phyloP scores from a whole-genome alignment of 1,139 yeast species.

The Magnusiomyces fungicola region DNA sequence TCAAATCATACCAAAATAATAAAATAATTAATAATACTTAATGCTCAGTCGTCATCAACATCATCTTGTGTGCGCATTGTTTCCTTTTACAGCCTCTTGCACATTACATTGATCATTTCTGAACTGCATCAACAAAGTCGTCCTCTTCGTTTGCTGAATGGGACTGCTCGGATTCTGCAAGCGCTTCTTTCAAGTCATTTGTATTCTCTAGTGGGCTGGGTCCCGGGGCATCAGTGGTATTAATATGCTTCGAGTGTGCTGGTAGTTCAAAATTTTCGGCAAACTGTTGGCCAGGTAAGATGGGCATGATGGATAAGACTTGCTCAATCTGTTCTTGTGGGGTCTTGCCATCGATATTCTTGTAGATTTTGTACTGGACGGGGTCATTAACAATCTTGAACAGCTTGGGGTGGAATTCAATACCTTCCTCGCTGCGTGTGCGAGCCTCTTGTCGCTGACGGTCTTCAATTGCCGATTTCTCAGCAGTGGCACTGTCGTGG shows the following conservation, averaged over 20 bases:
- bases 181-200: neutral
- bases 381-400: conserved; percentile 42
- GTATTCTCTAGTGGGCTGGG: too few species aligned
- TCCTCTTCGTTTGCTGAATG: too few species aligned
- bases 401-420: conserved; percentile 70
- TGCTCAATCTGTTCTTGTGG: conserved; percentile 48
- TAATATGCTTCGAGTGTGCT: conserved; percentile 46
- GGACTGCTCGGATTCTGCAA: neutral
- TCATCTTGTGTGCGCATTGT: too few species aligned
- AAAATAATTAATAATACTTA: too few species aligned
- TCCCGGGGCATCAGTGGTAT: too few species aligned
- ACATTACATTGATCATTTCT: too few species aligned
- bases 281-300: conserved; percentile 68
- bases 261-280: conserved; percentile 61
- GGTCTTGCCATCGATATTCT: conserved; percentile 42
- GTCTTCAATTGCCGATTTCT: conserved; percentile 79
- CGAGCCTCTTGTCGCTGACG: conserved; percentile 69
- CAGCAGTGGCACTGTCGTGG: conserved; percentile 79
- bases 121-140: too few species aligned
- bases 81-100: too few species aligned
- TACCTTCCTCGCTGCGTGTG: conserved; percentile 68
- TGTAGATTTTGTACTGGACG: conserved; percentile 59
- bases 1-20: too few species aligned
- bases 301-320: conserved; percentile 55
- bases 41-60: too few species aligned